Conservation (phyloP, 129 eudicot species). For the Flaveria brownii region DNA sequence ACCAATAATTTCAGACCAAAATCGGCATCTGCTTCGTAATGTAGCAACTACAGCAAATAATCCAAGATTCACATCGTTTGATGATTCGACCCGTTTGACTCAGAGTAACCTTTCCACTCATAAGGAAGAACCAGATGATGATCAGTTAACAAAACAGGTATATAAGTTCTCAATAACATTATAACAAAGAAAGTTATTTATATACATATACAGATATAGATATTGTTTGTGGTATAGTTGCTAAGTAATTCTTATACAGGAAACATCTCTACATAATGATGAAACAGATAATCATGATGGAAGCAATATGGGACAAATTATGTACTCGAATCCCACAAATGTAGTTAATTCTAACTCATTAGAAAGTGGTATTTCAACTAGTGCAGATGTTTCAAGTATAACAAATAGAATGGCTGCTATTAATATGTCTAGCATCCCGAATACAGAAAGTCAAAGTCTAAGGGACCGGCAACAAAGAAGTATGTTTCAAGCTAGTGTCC, state of each 20-base stretch:
- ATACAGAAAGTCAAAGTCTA: conserved; percentile 40
- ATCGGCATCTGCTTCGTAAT: conserved; percentile 38
- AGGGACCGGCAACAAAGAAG: conserved; percentile 37
- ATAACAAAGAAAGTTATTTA: conserved; percentile 25
- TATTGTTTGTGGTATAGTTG: neutral
- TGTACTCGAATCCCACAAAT: conserved; percentile 35
- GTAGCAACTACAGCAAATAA: conserved; percentile 30
- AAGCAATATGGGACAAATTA: conserved; percentile 35
- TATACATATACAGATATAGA: conserved; percentile 18
- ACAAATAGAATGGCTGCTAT: conserved; percentile 36
- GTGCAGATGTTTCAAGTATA: conserved; percentile 36
- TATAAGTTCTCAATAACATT: conserved; percentile 16
- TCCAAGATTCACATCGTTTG: conserved; percentile 42
- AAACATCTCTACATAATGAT: conserved; percentile 30
- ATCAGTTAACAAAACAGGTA: conserved; percentile 49
- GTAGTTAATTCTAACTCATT: conserved; percentile 30
- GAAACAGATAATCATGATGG: conserved; percentile 34
- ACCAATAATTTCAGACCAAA: conserved; percentile 44
- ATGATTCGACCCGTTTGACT: conserved; percentile 43
- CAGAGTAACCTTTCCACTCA: conserved; percentile 62
- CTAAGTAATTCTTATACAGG: conserved; percentile 40
- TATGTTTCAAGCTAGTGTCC: conserved; percentile 37
- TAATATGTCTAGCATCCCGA: conserved; percentile 38
- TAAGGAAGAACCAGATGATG: conserved; percentile 75
- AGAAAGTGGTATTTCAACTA: conserved; percentile 36